Evolutionary conservation across 2,329 filamentous ascomycete species (phyloP).

Genomic region (Colletotrichum incanum): DNA sequence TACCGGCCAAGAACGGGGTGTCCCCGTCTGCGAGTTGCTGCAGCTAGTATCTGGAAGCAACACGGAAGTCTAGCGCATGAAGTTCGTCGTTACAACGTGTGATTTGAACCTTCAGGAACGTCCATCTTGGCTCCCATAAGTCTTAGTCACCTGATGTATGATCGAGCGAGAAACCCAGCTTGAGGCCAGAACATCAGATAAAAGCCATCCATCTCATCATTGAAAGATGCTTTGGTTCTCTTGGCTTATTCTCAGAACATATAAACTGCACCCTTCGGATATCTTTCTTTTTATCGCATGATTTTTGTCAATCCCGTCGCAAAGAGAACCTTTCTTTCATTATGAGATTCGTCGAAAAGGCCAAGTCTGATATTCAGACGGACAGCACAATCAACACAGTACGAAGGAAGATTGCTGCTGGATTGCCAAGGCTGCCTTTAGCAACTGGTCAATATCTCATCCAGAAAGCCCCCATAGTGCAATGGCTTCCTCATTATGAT

Average conservation of each 20-base stretch:
- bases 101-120: neutral
- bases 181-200: neutral
- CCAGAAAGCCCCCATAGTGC: conserved; percentile 74
- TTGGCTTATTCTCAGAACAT: neutral
- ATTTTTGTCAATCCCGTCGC: neutral
- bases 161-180: conserved; percentile 22
- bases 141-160: conserved; percentile 1
- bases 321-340: neutral
- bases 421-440: conserved; percentile 61
- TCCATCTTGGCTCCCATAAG: conserved; percentile 1
- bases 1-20: neutral
- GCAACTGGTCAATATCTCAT: conserved; percentile 69
- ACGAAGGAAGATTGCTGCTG: conserved; percentile 50
- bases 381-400: conserved; percentile 56
- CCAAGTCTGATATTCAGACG: conserved; percentile 53
- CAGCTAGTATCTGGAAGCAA: neutral
- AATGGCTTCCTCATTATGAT: conserved; percentile 76
- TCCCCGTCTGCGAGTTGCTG: conserved; percentile 3
- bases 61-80: conserved; percentile 23
- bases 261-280: neutral
- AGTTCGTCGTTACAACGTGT: conserved; percentile 14
- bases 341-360: conserved; percentile 46
- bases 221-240: neutral
- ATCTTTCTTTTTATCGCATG: neutral
- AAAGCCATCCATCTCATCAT: conserved; percentile 8